Percentiles rank a stretch among this genome's conserved stretches.
These are phyloP conservation scores for Babesia ovis DNA, from an alignment of 169 alveolate species.

Conservation along the genomic window DNA sequence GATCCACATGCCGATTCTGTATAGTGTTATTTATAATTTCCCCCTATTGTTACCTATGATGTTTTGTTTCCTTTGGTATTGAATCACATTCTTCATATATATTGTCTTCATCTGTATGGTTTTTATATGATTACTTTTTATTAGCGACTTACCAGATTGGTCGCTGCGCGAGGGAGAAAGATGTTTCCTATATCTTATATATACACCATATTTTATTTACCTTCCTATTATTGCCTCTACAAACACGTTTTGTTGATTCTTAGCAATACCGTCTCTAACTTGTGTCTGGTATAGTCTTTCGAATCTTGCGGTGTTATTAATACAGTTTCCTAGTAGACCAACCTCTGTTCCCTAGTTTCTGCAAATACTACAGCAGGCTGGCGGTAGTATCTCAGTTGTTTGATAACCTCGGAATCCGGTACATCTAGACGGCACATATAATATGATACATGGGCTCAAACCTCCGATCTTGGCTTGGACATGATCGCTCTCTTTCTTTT, in stretches of 20 bases:
- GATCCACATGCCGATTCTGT: slow-evolving; percentile 46
- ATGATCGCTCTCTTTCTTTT: not conserved
- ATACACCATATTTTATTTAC: not conserved
- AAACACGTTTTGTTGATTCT: slow-evolving; percentile 6
- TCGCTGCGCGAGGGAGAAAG: not conserved
- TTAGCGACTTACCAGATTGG: not conserved
- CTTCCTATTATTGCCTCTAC: slow-evolving; percentile 20
- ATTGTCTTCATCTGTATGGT: not conserved
- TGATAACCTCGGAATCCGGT: slow-evolving; percentile 29
- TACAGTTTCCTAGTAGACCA: not conserved
- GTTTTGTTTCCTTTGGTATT: slow-evolving; percentile 35
- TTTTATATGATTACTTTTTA: not conserved
- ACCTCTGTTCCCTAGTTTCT: slow-evolving; percentile 58
- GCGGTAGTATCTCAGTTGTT: slow-evolving; percentile 19
- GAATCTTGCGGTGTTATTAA: not conserved
- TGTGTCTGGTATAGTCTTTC: slow-evolving; percentile 16
- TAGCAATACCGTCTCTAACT: not conserved
- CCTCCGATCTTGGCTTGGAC: not conserved
- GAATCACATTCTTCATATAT: slow-evolving; percentile 13
- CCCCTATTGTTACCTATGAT: slow-evolving; percentile 12
- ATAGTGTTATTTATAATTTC: not conserved
- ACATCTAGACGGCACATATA: slow-evolving; percentile 7
- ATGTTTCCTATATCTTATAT: slow-evolving; percentile 5
- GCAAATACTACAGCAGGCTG: slow-evolving; percentile 52
- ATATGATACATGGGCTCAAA: not conserved